A percentile compares a stretch with the other conserved stretches of the same genome.
phyloP scores from a whole-genome alignment of 192 early-diverging fungal genomes.

The Dimargaris verticillata region DNA sequence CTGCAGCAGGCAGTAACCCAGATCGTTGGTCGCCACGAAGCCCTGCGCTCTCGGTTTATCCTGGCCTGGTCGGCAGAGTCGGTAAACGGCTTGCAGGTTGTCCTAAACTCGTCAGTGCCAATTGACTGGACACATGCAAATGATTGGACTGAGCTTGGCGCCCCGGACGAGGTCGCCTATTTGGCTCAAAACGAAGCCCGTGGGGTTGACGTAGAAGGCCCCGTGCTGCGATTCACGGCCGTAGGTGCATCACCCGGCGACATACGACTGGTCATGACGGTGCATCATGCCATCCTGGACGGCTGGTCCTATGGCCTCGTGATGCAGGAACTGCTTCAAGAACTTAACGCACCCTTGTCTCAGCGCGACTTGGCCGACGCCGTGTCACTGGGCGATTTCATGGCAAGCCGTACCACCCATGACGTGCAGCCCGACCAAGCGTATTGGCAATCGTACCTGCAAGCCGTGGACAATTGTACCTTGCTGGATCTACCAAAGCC shows the following conservation, averaged over 20 bases:
- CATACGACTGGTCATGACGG: background rate
- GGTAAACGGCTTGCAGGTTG: background rate
- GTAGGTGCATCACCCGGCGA: background rate
- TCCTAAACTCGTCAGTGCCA: background rate
- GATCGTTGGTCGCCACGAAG: background rate
- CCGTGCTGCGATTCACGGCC: background rate
- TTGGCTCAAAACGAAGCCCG: background rate
- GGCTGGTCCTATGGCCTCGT: background rate
- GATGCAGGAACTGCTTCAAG: background rate
- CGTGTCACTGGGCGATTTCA: background rate
- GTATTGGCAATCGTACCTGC: conserved; percentile 3
- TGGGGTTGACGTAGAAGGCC: background rate
- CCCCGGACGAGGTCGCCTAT: background rate
- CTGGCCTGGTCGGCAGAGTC: background rate
- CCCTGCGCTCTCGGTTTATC: background rate
- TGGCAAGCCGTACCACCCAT: background rate
- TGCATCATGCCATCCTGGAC: background rate
- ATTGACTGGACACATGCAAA: background rate
- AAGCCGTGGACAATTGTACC: background rate
- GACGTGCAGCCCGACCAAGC: no score
- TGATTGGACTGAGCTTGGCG: background rate
- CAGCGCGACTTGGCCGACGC: background rate
- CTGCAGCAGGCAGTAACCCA: background rate
- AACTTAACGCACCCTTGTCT: background rate
- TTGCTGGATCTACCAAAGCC: background rate